phyloP scores from a whole-genome alignment of 495 filamentous ascomycete species.

The Penicillium taxi region DNA sequence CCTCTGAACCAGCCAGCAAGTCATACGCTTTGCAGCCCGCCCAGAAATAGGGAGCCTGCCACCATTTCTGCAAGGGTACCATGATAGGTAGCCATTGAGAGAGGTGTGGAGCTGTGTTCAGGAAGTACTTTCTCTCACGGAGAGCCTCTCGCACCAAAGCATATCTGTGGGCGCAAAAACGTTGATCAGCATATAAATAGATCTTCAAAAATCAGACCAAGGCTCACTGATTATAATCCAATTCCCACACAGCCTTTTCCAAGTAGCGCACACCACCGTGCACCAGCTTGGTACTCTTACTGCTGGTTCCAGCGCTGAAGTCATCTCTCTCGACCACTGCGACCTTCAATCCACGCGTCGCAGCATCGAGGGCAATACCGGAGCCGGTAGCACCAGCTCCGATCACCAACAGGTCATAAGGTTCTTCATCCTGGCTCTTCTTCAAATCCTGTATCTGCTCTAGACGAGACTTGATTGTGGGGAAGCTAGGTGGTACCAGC shows the following conservation, averaged over 20 bases:
- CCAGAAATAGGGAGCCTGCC: slow-evolving; percentile 98
- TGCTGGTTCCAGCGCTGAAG: slow-evolving; percentile 88
- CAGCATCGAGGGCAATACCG: slow-evolving; percentile 90
- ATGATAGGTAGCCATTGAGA: slow-evolving; percentile 96
- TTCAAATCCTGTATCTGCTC: slow-evolving; percentile 49
- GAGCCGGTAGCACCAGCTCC: slow-evolving; percentile 89
- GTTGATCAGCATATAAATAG: too few relatives aligned
- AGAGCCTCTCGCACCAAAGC: slow-evolving; percentile 88
- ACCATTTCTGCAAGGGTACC: slow-evolving; percentile 93
- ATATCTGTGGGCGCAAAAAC: too few relatives aligned
- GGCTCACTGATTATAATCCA: slow-evolving; percentile 82
- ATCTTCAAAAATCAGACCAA: too few relatives aligned
- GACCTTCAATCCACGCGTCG: slow-evolving; percentile 84
- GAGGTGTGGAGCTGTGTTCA: slow-evolving; percentile 92
- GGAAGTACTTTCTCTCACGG: slow-evolving; percentile 89
- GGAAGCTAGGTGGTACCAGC: slow-evolving; percentile 75
- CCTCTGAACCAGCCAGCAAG: slow-evolving; percentile 87
- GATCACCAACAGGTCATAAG: slow-evolving; percentile 85
- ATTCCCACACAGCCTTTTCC: slow-evolving; percentile 93
- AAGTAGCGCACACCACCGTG: slow-evolving; percentile 95
- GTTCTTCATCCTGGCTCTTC: slow-evolving; percentile 28
- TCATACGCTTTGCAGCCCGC: slow-evolving; percentile 93
- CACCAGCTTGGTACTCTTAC: slow-evolving; percentile 94
- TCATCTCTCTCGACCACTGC: slow-evolving; percentile 94
- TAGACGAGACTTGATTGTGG: slow-evolving; percentile 59